Conservation (phyloP, 2,329 filamentous ascomycete species). For the Stenocarpella maydis region DNA sequence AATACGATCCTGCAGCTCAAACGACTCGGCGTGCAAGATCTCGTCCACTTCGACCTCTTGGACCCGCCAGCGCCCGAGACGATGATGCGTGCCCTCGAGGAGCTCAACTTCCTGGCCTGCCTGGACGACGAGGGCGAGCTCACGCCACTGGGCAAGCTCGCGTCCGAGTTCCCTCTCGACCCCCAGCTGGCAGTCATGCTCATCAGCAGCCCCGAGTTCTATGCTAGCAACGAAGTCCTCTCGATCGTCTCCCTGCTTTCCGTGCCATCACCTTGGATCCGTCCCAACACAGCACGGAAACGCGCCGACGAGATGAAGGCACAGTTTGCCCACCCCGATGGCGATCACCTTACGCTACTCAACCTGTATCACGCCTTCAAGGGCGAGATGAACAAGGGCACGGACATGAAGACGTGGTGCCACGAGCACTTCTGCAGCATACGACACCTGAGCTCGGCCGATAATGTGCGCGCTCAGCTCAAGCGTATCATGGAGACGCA, state of each 20-base stretch:
- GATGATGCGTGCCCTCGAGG: constrained; percentile 95
- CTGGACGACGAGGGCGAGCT: constrained; percentile 96
- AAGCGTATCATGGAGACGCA: constrained; percentile 97
- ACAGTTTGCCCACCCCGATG: constrained; percentile 89
- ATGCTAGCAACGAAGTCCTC: constrained; percentile 97
- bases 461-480: constrained; percentile 91
- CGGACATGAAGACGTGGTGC: constrained; percentile 89
- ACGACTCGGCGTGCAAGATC: constrained; percentile 93
- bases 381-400: constrained; percentile 68
- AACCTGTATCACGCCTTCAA: constrained; percentile 99
- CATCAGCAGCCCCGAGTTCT: constrained; percentile 96
- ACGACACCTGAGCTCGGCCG: constrained; percentile 87
- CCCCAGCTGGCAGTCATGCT: constrained; percentile 96
- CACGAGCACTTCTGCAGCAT: constrained; percentile 95
- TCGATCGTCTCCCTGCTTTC: constrained; percentile 94
- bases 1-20: constrained; percentile 96
- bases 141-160: constrained; percentile 83
- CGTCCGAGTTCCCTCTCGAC: constrained; percentile 95
- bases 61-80: constrained; percentile 97
- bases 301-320: constrained; percentile 97
- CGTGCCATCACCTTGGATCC: constrained; percentile 92
- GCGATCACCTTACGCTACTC: constrained; percentile 93
- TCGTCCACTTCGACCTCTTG: constrained; percentile 99
- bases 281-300: constrained; percentile 84
- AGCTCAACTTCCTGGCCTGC: constrained; percentile 96